Evolutionary conservation across 2,329 filamentous ascomycete genomes (phyloP), one percentile per base, ranked within the genome.

Genomic region (Aspergillus japonicus): DNA sequence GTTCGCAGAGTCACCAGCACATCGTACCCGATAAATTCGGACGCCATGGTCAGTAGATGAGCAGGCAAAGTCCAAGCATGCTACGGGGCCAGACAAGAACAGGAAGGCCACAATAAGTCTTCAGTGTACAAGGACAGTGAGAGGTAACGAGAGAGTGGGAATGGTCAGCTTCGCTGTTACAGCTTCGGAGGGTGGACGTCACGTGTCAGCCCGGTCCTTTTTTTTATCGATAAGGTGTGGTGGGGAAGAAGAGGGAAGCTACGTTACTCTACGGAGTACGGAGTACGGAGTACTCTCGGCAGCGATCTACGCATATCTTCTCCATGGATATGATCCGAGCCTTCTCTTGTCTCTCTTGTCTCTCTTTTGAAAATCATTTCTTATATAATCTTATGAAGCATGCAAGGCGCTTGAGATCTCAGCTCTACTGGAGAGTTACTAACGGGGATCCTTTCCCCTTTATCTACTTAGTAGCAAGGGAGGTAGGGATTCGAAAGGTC

Each of bases 1-100:
- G 86, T 81, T 68, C 83, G 85, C 64, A 95, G 82, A 39, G 88
- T 89, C 69, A 95, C 87, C 61, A 87, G 79, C 77, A 95, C 91
- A 61, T 88, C 87, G 74, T 91, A 84, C 62, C 91, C 91, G 69
- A 91, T 86, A 73, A 94, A 92, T 70, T 87, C 82, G 61, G 82
- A 81, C 52, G 88, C 86, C 87, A 90, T 90, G 66, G 60, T 77
- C 23, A n/a, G 62, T 60, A 54, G 51, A 31, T 8, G 29, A 47
- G 33, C 53, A 48, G 11, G 39, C 8, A 8, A 19, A 12, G 16
- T 23, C 24, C 24, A 29, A 57, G 21, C 61, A 65, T 61, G 47
- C 52, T 60, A 57, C 35, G 31, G 35, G 47, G 33, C 42, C 47
- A 21, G 31, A 31, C 14, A 29, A 42, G 39, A 47, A n/a, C 39